Evolutionary conservation across 164 flowering plant species (phyloP), one percentile per base, ranked within the genome.

Genomic region (Liriodendron chinense): DNA sequence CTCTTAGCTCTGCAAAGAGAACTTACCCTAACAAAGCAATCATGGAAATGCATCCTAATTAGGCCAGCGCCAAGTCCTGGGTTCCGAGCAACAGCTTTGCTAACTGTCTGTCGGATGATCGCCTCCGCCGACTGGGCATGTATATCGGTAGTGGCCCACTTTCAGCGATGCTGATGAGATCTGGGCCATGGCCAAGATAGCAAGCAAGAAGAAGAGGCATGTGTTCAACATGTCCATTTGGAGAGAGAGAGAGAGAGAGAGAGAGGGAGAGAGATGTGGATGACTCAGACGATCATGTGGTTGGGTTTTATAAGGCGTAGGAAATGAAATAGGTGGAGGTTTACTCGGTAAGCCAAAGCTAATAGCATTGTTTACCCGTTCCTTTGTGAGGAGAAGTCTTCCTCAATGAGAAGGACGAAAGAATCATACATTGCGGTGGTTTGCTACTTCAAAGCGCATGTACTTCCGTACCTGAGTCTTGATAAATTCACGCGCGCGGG

Each of bases 1-100:
- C 43, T 34, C 43, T 34, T 34, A 34, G 43, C 43, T 34, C 43
- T 34, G 43, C 0, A 34, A 34, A 34, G 43, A 34, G 5, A 4
- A 53, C 76, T 24, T 47, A 88, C 94, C 80, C 92, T 84, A 1
- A 90, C 91, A 79, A 90, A 89, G 75, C 93, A 90, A 73, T 90
- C 94, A 75, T 88, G 94, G 83, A 88, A 90, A 76, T 90, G 91
- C 89, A 89, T 78, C 70, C 92, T 65, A 21, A 90, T 83, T 68
- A 90, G 87, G 6, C 89, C 90, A 50, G 91, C 91, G 47, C 81
- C 92, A 6, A 90, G 22, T 59, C 87, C 90, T 10, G 88, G 87
- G 73, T 89, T 83, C 2, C 50, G 16, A 0, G 86, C 68, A 22
- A 86, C 76, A 0, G 85, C 87, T 68, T 82, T 83, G 78, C 66